Conservation (phyloP, 805 yeast genomes). For the Komagataella ulmi region DNA sequence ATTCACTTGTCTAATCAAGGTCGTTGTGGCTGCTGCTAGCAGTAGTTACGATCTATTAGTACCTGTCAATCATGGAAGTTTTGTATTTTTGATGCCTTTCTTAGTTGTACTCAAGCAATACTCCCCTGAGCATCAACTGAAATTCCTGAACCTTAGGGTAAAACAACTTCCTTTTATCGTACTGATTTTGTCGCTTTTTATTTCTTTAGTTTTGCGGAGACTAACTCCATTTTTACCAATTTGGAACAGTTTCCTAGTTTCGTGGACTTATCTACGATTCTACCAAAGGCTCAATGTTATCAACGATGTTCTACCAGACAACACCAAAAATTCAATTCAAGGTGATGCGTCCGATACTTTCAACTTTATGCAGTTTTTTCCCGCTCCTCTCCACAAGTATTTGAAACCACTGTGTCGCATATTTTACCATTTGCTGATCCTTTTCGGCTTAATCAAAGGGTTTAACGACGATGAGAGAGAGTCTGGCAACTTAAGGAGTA, state of each 20-base stretch:
- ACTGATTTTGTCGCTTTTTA: constrained; percentile 13
- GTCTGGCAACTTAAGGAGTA: constrained; percentile 60
- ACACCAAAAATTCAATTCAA: constrained; percentile 27
- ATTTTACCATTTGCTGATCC: constrained; percentile 22
- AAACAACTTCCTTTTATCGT: constrained; percentile 48
- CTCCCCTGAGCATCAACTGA: constrained; percentile 43
- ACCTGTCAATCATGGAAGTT: constrained; percentile 39
- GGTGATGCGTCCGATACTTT: constrained; percentile 93
- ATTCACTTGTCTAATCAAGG: constrained; percentile 27
- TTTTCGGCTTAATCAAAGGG: constrained; percentile 38
- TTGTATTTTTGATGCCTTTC: constrained; percentile 36
- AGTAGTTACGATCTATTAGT: constrained; percentile 19
- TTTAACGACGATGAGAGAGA: constrained; percentile 62
- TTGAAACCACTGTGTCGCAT: constrained; percentile 37
- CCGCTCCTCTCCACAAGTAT: constrained; percentile 38
- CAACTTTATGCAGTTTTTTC: constrained; percentile 75
- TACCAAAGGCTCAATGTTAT: constrained; percentile 35
- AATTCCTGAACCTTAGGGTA: constrained; percentile 36
- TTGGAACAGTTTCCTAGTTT: constrained; percentile 41
- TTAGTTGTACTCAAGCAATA: constrained; percentile 43
- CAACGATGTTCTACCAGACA: constrained; percentile 20
- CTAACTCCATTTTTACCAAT: constrained; percentile 46
- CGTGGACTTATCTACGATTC: constrained; percentile 74
- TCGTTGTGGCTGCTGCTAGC: constrained; percentile 20
- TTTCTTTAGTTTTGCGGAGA: constrained; percentile 15